These are phyloP conservation scores for Lotus japonicus DNA, from an alignment of 306 rosid genomes.

Conservation along the genomic window DNA sequence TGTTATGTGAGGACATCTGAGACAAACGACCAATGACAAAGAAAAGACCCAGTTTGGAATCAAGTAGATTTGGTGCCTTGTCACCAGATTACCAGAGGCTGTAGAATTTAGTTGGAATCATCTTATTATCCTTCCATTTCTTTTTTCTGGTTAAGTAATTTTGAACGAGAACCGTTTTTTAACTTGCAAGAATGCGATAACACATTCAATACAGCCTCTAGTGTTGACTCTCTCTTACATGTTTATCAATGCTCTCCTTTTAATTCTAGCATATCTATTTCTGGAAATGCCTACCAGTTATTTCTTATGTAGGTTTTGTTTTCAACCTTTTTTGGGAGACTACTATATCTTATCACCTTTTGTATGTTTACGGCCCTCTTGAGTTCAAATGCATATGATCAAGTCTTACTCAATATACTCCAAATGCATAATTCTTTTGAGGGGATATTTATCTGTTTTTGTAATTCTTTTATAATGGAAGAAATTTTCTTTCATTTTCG, in stretches of 20 bases:
- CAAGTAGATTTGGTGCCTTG: slow-evolving; percentile 1
- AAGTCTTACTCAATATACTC: background rate
- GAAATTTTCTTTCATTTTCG: slow-evolving; percentile 29
- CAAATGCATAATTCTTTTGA: background rate
- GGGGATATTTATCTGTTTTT: background rate
- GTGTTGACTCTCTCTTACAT: background rate
- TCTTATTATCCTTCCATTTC: background rate
- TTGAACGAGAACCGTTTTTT: too few species aligned
- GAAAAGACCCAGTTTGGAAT: background rate
- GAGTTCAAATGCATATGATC: background rate
- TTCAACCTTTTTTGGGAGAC: too few species aligned
- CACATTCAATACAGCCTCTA: background rate
- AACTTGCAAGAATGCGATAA: background rate
- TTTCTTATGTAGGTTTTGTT: too few species aligned
- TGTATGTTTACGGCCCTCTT: background rate
- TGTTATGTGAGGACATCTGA: slow-evolving; percentile 5
- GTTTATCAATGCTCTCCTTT: background rate
- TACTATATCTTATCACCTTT: too few species aligned
- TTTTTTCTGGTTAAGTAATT: background rate
- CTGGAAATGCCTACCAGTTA: background rate
- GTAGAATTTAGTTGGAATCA: too few species aligned
- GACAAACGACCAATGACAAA: background rate
- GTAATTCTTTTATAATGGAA: background rate
- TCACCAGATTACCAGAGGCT: too few species aligned
- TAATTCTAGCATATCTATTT: background rate